Conservation (phyloP, 2,329 filamentous ascomycete species). For the Coleophoma eucalyptorum region DNA sequence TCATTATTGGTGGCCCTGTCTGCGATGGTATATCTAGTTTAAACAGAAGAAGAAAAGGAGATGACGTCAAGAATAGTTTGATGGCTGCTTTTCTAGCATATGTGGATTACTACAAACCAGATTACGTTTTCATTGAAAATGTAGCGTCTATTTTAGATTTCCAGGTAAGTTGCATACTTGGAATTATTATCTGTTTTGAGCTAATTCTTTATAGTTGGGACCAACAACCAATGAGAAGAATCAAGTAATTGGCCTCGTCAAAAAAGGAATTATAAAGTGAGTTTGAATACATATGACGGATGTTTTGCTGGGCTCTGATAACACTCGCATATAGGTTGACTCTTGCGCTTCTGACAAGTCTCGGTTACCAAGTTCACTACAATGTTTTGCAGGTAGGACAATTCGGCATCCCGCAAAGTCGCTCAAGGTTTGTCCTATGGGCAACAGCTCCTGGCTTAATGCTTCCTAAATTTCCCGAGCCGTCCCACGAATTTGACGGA, state of each 20-base stretch:
- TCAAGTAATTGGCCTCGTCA: too few species aligned
- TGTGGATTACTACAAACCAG: slow-evolving; percentile 18
- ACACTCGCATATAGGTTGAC: neutral
- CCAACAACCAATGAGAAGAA: too few species aligned
- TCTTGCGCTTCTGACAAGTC: slow-evolving; percentile 3
- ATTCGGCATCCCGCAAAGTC: slow-evolving; percentile 9
- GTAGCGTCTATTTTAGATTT: slow-evolving; percentile 10
- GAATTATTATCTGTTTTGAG: neutral
- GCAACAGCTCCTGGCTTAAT: slow-evolving; percentile 6
- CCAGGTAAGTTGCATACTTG: slow-evolving; percentile 1
- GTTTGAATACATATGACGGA: neutral
- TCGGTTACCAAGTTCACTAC: slow-evolving; percentile 18
- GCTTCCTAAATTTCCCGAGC: slow-evolving; percentile 12
- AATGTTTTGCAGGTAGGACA: slow-evolving; percentile 11
- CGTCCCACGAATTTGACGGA: slow-evolving; percentile 3
- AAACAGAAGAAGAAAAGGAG: slow-evolving; percentile 7
- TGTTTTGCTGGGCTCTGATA: too few species aligned
- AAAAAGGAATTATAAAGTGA: slow-evolving; percentile 5
- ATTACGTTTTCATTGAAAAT: slow-evolving; percentile 21
- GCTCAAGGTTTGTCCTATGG: slow-evolving; percentile 14
- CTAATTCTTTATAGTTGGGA: too few species aligned
- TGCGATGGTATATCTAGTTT: slow-evolving; percentile 11
- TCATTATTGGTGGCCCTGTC: slow-evolving; percentile 13
- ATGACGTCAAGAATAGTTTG: slow-evolving; percentile 16
- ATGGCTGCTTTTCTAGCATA: slow-evolving; percentile 14